Evolutionary conservation across 176 grass and related monocot species (phyloP).

Genomic region (Phoenix dactylifera): DNA sequence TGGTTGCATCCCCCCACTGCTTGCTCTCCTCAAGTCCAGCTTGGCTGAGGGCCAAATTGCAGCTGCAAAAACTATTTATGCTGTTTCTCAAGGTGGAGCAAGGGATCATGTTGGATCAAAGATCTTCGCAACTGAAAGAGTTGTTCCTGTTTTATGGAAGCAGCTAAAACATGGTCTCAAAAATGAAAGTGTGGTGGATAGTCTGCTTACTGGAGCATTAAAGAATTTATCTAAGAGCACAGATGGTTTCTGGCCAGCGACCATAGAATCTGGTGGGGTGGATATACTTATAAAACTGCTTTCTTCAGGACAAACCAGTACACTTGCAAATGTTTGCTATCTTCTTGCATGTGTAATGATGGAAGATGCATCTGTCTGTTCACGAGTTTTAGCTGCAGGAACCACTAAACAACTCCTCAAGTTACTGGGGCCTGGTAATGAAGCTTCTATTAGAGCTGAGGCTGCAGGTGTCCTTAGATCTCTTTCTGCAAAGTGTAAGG

Average conservation of each 20-base stretch:
- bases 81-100: slow-evolving; percentile 85
- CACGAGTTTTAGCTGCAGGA: slow-evolving; percentile 64
- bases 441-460: slow-evolving; percentile 85
- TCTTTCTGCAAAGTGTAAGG: slow-evolving; percentile 93
- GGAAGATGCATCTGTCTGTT: slow-evolving; percentile 88
- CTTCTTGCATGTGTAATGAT: slow-evolving; percentile 88
- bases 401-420: slow-evolving; percentile 90
- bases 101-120: slow-evolving; percentile 97
- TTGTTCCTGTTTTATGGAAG: slow-evolving; percentile 80
- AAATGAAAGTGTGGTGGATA: slow-evolving; percentile 69
- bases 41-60: slow-evolving; percentile 68
- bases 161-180: slow-evolving; percentile 77
- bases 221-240: slow-evolving; percentile 92
- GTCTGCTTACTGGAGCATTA: slow-evolving; percentile 71
- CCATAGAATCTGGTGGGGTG: slow-evolving; percentile 75
- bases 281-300: slow-evolving; percentile 92
- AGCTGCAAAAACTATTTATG: slow-evolving; percentile 84
- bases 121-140: slow-evolving; percentile 84
- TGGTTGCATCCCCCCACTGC: slow-evolving; percentile 91
- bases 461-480: slow-evolving; percentile 85
- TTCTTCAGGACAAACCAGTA: slow-evolving; percentile 53
- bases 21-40: slow-evolving; percentile 69
- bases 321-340: slow-evolving; percentile 73
- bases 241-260: slow-evolving; percentile 78
- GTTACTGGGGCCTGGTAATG: slow-evolving; percentile 92